Percentiles rank a stretch among this genome's conserved stretches.
These are phyloP conservation scores for Clitopilus hobsonii DNA, from an alignment of 768 basidiomycete genomes.

Conservation along the genomic window DNA sequence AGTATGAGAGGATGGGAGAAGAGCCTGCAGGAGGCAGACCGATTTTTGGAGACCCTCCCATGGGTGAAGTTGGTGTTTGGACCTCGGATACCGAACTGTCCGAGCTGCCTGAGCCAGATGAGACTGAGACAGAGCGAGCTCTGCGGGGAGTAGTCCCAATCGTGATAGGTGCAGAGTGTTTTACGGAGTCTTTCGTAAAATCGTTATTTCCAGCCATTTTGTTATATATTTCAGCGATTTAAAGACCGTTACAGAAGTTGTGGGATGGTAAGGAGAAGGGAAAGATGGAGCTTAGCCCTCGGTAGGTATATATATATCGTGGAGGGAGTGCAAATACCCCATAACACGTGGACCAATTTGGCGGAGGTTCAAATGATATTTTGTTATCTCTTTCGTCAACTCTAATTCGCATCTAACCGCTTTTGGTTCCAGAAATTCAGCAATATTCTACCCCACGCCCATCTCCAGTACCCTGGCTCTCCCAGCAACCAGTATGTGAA, in stretches of 20 bases:
- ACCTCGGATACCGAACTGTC: constrained; percentile 48
- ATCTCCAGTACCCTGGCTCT: background rate
- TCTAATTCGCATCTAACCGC: constrained; percentile 1
- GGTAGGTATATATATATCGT: constrained; percentile 1
- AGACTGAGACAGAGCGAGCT: constrained; percentile 57
- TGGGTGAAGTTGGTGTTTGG: constrained; percentile 45
- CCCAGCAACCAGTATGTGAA: too few relatives aligned
- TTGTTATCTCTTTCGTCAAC: background rate
- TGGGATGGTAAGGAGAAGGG: background rate
- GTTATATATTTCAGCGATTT: background rate
- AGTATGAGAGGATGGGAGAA: constrained; percentile 71
- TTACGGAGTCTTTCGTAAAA: constrained; percentile 9
- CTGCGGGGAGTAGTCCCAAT: constrained; percentile 41
- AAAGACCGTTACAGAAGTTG: background rate
- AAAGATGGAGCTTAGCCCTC: background rate
- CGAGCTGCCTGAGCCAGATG: constrained; percentile 54
- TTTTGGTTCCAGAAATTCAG: background rate
- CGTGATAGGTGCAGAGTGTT: constrained; percentile 64
- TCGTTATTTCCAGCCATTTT: background rate
- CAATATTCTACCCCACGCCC: background rate
- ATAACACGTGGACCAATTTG: constrained; percentile 1
- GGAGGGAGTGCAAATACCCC: constrained; percentile 1
- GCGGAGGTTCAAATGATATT: background rate
- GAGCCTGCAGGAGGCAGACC: constrained; percentile 49
- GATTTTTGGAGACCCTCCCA: constrained; percentile 28